Conservation (phyloP, 768 basidiomycete genomes). For the Nidularia pulvinata region DNA sequence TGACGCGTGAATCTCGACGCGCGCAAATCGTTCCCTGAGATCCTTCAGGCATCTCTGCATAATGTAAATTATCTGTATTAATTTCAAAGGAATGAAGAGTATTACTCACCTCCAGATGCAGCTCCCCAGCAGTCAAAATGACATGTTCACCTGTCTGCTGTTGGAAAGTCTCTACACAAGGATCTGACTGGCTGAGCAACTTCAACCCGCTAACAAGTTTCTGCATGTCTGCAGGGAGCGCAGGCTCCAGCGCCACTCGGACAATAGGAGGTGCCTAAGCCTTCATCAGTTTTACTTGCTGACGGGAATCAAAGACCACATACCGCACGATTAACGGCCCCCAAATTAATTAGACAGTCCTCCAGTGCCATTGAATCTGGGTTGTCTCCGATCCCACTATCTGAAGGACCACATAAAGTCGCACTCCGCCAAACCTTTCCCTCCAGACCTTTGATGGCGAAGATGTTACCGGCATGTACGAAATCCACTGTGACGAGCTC, state of each 20-base stretch:
- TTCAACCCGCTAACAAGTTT: slow-evolving; percentile 87
- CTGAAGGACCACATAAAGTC: slow-evolving; percentile 77
- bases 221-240: slow-evolving; percentile 80
- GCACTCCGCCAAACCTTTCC: slow-evolving; percentile 91
- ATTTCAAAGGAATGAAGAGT: background rate
- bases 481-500: slow-evolving; percentile 84
- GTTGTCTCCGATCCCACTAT: slow-evolving; percentile 34
- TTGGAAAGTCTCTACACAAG: slow-evolving; percentile 96
- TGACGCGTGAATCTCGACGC: slow-evolving; percentile 90
- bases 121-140: slow-evolving; percentile 92
- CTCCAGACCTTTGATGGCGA: slow-evolving; percentile 88
- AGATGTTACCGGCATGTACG: slow-evolving; percentile 92
- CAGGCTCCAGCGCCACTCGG: slow-evolving; percentile 91
- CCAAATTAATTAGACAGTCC: slow-evolving; percentile 78
- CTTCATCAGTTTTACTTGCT: background rate
- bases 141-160: slow-evolving; percentile 98
- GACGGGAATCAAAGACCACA: slow-evolving; percentile 11
- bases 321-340: slow-evolving; percentile 67
- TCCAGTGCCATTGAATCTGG: slow-evolving; percentile 28
- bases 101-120: slow-evolving; percentile 84
- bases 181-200: slow-evolving; percentile 92
- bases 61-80: background rate
- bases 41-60: slow-evolving; percentile 92
- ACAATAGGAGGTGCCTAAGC: slow-evolving; percentile 85
- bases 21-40: slow-evolving; percentile 93